These are phyloP conservation scores for Ulota crispa DNA, from an alignment of 225 moss, liverwort and hornwort genomes.

Conservation along the genomic window DNA sequence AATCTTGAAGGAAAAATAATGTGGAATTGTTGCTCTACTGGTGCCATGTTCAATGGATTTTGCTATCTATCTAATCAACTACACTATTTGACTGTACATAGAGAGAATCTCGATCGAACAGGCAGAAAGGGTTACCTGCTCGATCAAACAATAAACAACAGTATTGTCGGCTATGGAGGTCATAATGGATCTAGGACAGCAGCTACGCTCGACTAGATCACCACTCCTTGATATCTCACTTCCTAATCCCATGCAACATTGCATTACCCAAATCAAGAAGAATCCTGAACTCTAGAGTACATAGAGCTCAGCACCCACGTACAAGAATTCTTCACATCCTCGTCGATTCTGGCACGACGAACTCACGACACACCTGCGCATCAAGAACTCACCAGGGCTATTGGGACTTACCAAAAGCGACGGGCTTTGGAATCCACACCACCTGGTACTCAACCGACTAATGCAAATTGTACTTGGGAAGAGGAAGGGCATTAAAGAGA, in stretches of 20 bases:
- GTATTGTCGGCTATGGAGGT: background rate
- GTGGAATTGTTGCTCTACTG: background rate
- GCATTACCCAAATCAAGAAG: background rate
- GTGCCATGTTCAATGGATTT: background rate
- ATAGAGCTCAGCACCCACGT: background rate
- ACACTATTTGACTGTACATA: background rate
- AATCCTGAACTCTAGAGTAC: background rate
- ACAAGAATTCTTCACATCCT: background rate
- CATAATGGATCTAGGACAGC: background rate
- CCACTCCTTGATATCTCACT: background rate
- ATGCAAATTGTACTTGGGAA: background rate
- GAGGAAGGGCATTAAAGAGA: background rate
- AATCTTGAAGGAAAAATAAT: slow-evolving; percentile 7
- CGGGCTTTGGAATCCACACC: background rate
- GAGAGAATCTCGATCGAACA: background rate
- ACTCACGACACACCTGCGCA: background rate
- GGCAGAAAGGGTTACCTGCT: background rate
- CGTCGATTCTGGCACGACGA: background rate
- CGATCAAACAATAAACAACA: background rate
- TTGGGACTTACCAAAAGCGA: background rate
- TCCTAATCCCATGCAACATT: background rate
- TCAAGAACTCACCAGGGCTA: background rate
- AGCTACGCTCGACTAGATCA: background rate
- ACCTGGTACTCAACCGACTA: background rate
- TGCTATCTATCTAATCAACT: background rate